phyloP scores from a whole-genome alignment of 2,329 filamentous ascomycete species.

The Talaromyces sp. region DNA sequence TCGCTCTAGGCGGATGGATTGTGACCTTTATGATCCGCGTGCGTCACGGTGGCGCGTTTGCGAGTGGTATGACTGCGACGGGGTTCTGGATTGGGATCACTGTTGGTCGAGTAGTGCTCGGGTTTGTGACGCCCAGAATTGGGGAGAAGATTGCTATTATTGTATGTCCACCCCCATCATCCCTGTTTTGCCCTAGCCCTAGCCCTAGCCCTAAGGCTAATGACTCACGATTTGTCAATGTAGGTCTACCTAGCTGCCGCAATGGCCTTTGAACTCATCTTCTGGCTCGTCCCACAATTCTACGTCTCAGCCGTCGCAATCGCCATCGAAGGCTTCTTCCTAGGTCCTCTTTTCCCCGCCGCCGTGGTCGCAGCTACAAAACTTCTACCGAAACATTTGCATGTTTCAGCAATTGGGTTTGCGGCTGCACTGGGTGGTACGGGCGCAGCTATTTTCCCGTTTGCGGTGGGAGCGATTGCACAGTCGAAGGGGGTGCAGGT shows the following conservation, averaged over 20 bases:
- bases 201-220: neutral
- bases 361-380: slow-evolving; percentile 72
- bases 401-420: slow-evolving; percentile 79
- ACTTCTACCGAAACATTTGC: slow-evolving; percentile 68
- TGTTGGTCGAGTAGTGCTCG: slow-evolving; percentile 67
- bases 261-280: slow-evolving; percentile 66
- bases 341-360: slow-evolving; percentile 76
- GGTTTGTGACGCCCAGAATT: slow-evolving; percentile 67
- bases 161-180: slow-evolving; percentile 23
- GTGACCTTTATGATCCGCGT: slow-evolving; percentile 83
- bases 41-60: slow-evolving; percentile 66
- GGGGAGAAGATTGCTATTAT: slow-evolving; percentile 68
- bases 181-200: too few relatives aligned
- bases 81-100: slow-evolving; percentile 85
- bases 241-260: slow-evolving; percentile 62
- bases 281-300: slow-evolving; percentile 79
- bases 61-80: slow-evolving; percentile 71
- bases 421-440: slow-evolving; percentile 73
- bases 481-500: slow-evolving; percentile 60
- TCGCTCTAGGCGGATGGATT: slow-evolving; percentile 74
- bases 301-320: slow-evolving; percentile 71
- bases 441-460: slow-evolving; percentile 57
- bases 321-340: slow-evolving; percentile 71
- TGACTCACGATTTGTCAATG: neutral
- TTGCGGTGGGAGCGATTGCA: slow-evolving; percentile 48